Conservation (phyloP, 140 eudicot species). For the Erigeron philadelphicus region DNA sequence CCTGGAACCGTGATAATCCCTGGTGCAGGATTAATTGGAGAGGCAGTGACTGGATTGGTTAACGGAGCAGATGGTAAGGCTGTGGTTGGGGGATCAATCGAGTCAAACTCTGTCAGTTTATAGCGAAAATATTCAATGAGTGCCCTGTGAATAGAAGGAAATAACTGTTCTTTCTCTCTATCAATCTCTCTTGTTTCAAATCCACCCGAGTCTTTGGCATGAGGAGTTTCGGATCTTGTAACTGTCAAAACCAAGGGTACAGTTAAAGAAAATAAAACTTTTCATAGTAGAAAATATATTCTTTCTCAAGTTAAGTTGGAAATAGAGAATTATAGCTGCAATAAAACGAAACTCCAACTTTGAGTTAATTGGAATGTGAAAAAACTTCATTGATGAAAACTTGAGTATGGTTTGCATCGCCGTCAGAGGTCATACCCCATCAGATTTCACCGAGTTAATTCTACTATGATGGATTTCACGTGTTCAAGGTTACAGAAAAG, state of each 20-base stretch:
- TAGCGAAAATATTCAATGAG: conserved; percentile 26
- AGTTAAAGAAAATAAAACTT: not conserved
- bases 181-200: conserved; percentile 23
- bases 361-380: not conserved
- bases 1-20: conserved; percentile 46
- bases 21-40: conserved; percentile 34
- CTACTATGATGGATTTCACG: not conserved
- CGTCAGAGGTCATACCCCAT: not conserved
- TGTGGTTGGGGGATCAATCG: conserved; percentile 52
- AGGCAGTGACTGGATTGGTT: conserved; percentile 55
- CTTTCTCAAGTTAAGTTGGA: not conserved
- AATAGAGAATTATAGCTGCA: not conserved
- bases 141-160: conserved; percentile 38
- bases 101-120: conserved; percentile 40
- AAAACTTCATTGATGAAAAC: not conserved
- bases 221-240: conserved; percentile 22
- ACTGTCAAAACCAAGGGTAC: conserved; percentile 28
- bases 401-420: not conserved
- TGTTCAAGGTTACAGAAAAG: not conserved
- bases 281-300: not conserved
- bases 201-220: conserved; percentile 19
- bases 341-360: not conserved
- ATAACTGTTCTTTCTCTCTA: conserved; percentile 28
- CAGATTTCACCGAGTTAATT: not conserved
- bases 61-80: conserved; percentile 48